Conservation (phyloP, 148 eudicot species). For the Arctostaphylos glauca region DNA sequence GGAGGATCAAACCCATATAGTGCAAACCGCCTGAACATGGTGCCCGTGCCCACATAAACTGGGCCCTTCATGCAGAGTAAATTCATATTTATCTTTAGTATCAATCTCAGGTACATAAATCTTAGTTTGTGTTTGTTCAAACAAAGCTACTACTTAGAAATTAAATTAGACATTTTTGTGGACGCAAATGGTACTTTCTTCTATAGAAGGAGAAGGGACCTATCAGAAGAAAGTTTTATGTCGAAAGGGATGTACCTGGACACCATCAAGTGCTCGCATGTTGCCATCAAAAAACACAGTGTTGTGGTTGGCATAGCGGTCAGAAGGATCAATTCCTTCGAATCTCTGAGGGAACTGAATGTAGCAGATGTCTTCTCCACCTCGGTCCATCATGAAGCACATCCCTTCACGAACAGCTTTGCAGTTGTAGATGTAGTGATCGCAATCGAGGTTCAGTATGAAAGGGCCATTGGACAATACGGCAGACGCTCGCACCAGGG, state of each 20-base stretch:
- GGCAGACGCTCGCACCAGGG: constrained; percentile 61
- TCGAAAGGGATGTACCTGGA: constrained; percentile 46
- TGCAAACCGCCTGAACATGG: constrained; percentile 90
- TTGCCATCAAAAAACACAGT: constrained; percentile 95
- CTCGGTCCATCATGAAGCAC: constrained; percentile 96
- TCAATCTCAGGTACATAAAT: not conserved
- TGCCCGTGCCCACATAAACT: constrained; percentile 89
- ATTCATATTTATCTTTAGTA: not conserved
- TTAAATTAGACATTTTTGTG: not conserved
- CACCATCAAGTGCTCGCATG: constrained; percentile 94
- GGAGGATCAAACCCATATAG: constrained; percentile 93
- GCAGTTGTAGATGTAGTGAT: constrained; percentile 74
- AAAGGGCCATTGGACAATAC: constrained; percentile 85
- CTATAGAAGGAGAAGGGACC: not conserved
- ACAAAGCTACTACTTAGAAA: not conserved
- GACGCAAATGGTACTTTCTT: not conserved
- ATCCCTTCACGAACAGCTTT: constrained; percentile 88
- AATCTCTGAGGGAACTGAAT: constrained; percentile 95
- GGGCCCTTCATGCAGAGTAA: constrained; percentile 54
- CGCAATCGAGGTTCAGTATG: constrained; percentile 93
- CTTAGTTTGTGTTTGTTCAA: not conserved
- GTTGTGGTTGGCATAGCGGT: constrained; percentile 90
- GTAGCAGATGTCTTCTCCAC: constrained; percentile 93
- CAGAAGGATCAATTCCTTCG: constrained; percentile 95
- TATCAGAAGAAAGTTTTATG: not conserved